These are phyloP conservation scores for Austroboletus eburneus DNA, from an alignment of 768 basidiomycete genomes.

Conservation along the genomic window DNA sequence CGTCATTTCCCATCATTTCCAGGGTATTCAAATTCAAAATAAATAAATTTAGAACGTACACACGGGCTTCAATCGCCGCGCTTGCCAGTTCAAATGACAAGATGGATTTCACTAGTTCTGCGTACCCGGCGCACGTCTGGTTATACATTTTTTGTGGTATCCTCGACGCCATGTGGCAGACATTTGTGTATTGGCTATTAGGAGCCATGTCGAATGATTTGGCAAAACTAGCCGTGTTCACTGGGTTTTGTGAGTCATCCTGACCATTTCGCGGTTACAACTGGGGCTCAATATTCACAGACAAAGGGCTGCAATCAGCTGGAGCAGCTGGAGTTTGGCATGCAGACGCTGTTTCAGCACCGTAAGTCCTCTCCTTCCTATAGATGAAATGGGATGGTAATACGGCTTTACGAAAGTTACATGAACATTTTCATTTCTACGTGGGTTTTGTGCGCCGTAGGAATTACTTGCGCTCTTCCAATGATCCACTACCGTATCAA, in stretches of 20 bases:
- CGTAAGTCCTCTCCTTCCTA: constrained; percentile 46
- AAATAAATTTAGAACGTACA: constrained; percentile 40
- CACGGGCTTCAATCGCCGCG: constrained; percentile 45
- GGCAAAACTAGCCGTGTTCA: constrained; percentile 72
- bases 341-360: constrained; percentile 56
- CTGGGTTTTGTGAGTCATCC: constrained; percentile 73
- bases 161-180: constrained; percentile 85
- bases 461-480: constrained; percentile 62
- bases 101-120: constrained; percentile 56
- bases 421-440: constrained; percentile 76
- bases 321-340: constrained; percentile 73
- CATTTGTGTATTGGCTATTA: constrained; percentile 79
- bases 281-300: constrained; percentile 26
- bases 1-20: constrained; percentile 10
- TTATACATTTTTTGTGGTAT: constrained; percentile 76
- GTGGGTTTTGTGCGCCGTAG: constrained; percentile 62
- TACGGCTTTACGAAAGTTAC: constrained; percentile 33
- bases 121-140: constrained; percentile 54
- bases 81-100: constrained; percentile 22
- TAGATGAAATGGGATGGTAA: too few relatives aligned
- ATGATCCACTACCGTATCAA: constrained; percentile 71
- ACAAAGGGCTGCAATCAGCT: constrained; percentile 73
- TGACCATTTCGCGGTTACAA: background rate
- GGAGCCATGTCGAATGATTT: constrained; percentile 85
- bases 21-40: background rate